Conservation (phyloP, 2,329 filamentous ascomycete species). For the Nemania sp. region DNA sequence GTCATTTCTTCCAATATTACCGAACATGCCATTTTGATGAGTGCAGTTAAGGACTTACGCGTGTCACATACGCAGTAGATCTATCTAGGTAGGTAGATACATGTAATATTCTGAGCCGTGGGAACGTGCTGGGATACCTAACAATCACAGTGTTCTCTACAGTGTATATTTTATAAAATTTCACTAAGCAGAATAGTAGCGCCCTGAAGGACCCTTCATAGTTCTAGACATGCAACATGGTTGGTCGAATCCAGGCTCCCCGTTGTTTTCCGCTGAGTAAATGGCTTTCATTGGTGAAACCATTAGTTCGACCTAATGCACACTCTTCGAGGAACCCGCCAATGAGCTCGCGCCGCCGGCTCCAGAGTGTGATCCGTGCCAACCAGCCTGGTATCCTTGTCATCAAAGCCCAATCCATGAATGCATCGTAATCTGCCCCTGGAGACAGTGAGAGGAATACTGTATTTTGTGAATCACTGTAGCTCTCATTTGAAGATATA, state of each 20-base stretch:
- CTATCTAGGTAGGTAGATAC: no score
- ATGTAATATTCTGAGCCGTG: background rate
- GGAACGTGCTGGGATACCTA: constrained; percentile 1
- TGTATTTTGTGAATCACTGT: constrained; percentile 11
- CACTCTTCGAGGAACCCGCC: constrained; percentile 24
- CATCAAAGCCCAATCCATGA: constrained; percentile 31
- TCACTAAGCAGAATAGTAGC: constrained; percentile 18
- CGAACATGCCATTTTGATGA: background rate
- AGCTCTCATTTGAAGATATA: background rate
- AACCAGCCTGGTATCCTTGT: constrained; percentile 17
- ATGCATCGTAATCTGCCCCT: constrained; percentile 26
- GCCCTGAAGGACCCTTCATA: constrained; percentile 27
- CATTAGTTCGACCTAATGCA: constrained; percentile 29
- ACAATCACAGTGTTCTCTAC: background rate
- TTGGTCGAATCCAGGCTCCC: constrained; percentile 25
- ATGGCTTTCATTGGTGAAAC: constrained; percentile 28
- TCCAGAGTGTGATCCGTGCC: constrained; percentile 29
- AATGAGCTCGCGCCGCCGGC: constrained; percentile 24
- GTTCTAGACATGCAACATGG: constrained; percentile 1
- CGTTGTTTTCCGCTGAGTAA: constrained; percentile 9
- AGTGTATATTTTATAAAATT: constrained; percentile 7
- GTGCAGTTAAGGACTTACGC: background rate
- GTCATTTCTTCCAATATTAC: background rate
- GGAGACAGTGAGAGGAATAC: background rate
- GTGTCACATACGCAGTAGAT: background rate